Percentiles rank a stretch among this genome's conserved stretches.
Evolutionary conservation across 805 yeast species (phyloP).

Genomic region (Saccharomycopsis fodiens): DNA sequence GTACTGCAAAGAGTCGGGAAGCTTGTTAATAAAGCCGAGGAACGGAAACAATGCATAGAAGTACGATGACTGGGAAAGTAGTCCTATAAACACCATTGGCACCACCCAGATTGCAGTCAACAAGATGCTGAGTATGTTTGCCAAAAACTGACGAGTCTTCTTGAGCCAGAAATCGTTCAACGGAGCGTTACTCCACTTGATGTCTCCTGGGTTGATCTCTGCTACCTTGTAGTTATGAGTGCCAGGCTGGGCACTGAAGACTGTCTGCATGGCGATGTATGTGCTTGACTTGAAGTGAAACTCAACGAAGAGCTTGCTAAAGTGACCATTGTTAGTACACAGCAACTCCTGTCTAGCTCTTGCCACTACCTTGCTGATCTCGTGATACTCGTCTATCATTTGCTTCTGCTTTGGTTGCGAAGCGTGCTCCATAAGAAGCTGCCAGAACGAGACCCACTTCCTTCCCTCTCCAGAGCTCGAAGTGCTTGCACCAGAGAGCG

Average conservation of each 20-base stretch:
- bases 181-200: conserved; percentile 62
- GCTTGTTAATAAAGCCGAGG: conserved; percentile 42
- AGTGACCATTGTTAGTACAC: conserved; percentile 10
- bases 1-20: conserved; percentile 48
- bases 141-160: conserved; percentile 34
- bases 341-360: conserved; percentile 8
- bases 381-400: conserved; percentile 2
- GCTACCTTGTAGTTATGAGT: conserved; percentile 36
- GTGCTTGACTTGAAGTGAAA: conserved; percentile 53
- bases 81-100: conserved; percentile 76
- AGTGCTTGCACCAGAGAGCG: conserved; percentile 4
- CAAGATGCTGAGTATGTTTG: conserved; percentile 38
- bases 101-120: conserved; percentile 61
- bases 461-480: conserved; percentile 1
- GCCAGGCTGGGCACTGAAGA: conserved; percentile 38
- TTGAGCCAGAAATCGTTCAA: conserved; percentile 31
- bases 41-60: conserved; percentile 55
- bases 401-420: background rate
- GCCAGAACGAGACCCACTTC: background rate
- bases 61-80: conserved; percentile 67
- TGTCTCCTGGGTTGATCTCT: conserved; percentile 57
- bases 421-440: background rate
- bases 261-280: conserved; percentile 54
- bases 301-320: conserved; percentile 50
- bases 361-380: conserved; percentile 6